Evolutionary conservation across 2,329 filamentous ascomycete species (phyloP).

Genomic region (Pezicula neosporulosa): DNA sequence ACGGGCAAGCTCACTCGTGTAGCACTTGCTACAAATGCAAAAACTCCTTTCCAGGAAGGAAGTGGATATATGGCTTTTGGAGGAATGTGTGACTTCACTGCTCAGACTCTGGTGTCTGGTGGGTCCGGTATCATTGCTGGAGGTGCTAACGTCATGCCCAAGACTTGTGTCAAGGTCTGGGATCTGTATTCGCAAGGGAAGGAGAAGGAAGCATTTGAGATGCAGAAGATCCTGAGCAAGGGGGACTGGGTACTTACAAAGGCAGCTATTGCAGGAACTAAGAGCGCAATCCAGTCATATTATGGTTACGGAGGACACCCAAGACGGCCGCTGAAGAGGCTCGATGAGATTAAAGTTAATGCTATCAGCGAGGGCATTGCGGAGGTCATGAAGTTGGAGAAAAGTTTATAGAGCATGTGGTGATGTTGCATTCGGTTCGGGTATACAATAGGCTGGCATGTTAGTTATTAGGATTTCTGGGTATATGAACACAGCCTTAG

Average conservation of each 20-base stretch:
- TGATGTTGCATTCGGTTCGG: background rate
- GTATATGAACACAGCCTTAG: too few species aligned
- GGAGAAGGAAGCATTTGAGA: conserved; percentile 67
- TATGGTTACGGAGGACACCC: conserved; percentile 80
- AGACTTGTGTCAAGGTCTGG: conserved; percentile 76
- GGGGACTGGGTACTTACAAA: conserved; percentile 84
- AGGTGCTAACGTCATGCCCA: conserved; percentile 81
- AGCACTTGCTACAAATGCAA: conserved; percentile 67
- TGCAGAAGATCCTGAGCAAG: conserved; percentile 75
- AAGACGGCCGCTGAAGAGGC: conserved; percentile 65
- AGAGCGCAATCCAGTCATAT: conserved; percentile 75
- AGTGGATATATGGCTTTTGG: conserved; percentile 82
- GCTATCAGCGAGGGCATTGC: conserved; percentile 52
- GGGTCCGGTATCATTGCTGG: conserved; percentile 84
- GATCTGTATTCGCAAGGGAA: conserved; percentile 71
- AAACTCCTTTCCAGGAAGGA: conserved; percentile 56
- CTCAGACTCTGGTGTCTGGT: conserved; percentile 75
- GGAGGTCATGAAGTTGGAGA: conserved; percentile 66
- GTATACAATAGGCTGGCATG: too few species aligned
- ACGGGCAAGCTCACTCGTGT: conserved; percentile 86
- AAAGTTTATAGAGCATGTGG: conserved; percentile 26
- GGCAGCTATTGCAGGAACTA: conserved; percentile 80
- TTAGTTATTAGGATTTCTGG: too few species aligned
- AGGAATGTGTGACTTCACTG: conserved; percentile 83
- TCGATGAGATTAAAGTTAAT: conserved; percentile 52